Base-by-base conservation (phyloP, 805 yeast genomes). In the Jamesozyma piceae region DNA sequence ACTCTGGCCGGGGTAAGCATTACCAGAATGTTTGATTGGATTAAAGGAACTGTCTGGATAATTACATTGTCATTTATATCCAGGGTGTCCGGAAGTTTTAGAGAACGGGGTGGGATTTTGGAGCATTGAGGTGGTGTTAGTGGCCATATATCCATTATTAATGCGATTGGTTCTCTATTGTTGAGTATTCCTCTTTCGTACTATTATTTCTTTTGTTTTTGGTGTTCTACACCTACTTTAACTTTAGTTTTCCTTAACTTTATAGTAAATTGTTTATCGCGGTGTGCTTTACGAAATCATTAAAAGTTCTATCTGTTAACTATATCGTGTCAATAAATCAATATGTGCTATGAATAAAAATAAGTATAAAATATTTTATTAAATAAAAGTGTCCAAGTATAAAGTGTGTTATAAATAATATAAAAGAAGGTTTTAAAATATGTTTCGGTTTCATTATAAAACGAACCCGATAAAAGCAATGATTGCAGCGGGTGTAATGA, bases 1-100 rank as follows among this genome's bases (percentile, higher is more conserved):
- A 62, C 51, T 41, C 64, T 50, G 3, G 53, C 49, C 8, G 53
- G 46, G 3, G 65, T 61, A 18, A 62, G 43, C 30, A 60, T 39
- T 4, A 62, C 41, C 29, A 58, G 32, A 8, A 55, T 46, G 44
- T 63, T 63, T 5, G 54, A 46, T 27, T 53, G 51, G 4, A 60
- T 56, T 11, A 61, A 24, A 9, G 54, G 17, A 6, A 56, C 30
- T 3, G 58, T 47, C 38, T 58, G 55, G 5, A 58, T 22, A 6
- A 61, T 55, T 28, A 49, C 48, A 38, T 50, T 47, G 38, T 55
- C 53, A 26, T 48, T 37, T 8, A 47, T 30, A 6, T 47, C 41
- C n/a, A 29, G 24, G 28, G 28, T 8, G 28, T 24, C 28, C 3
- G 35, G 43, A 5, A 43, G 40, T 30, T 37, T 36, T 20, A 27